Evolutionary conservation across 2,329 filamentous ascomycete genomes (phyloP).

Genomic region (Fusarium pininemorale): DNA sequence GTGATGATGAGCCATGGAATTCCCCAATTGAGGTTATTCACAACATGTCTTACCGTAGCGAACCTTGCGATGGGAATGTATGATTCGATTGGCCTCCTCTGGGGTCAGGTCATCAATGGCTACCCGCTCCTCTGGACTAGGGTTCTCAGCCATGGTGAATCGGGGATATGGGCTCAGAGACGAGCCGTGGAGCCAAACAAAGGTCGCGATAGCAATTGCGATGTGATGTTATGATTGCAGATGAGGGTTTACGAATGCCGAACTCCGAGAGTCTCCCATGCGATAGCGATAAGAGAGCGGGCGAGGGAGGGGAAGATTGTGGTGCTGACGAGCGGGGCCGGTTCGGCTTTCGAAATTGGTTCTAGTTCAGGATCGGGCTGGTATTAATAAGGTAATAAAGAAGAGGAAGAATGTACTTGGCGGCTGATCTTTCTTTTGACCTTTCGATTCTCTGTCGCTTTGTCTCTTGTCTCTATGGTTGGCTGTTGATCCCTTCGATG

Average conservation of each 20-base stretch:
- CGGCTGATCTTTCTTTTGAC: conserved; percentile 15
- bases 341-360: conserved; percentile 37
- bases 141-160: conserved; percentile 56
- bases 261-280: conserved; percentile 48
- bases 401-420: conserved; percentile 8
- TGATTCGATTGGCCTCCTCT: conserved; percentile 74
- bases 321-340: conserved; percentile 35
- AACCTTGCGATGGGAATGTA: conserved; percentile 74
- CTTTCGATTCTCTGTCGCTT: background rate
- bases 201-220: conserved; percentile 30
- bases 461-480: conserved; percentile 16
- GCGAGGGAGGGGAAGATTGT: conserved; percentile 38
- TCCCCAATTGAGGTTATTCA: conserved; percentile 27
- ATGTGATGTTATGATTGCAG: conserved; percentile 41
- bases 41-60: conserved; percentile 65
- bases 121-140: conserved; percentile 55
- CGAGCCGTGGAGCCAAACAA: conserved; percentile 39
- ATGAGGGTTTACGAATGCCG: conserved; percentile 47
- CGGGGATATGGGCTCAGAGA: conserved; percentile 32
- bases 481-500: background rate
- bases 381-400: conserved; percentile 7
- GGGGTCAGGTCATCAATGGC: conserved; percentile 67
- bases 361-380: background rate
- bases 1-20: conserved; percentile 19
- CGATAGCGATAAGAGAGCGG: conserved; percentile 22